Evolutionary conservation across 2,329 filamentous ascomycete genomes (phyloP).

Genomic region (Sporothrix euskadiensis): DNA sequence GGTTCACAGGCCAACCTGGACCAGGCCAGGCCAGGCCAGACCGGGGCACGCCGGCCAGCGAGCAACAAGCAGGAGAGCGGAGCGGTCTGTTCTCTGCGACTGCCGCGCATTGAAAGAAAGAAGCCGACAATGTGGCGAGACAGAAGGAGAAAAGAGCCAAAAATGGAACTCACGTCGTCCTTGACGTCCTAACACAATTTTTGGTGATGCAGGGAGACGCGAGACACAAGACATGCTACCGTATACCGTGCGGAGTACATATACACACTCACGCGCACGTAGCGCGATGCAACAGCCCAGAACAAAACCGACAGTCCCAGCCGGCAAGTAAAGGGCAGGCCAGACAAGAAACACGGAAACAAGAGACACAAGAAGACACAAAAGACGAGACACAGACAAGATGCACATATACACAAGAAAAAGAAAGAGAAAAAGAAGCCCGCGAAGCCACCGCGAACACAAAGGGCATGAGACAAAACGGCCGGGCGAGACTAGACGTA

Average conservation of each 20-base stretch:
- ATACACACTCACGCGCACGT: not conserved
- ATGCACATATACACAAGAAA: not conserved
- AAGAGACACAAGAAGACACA: not conserved
- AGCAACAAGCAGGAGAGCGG: not conserved
- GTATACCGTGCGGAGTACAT: too few relatives aligned
- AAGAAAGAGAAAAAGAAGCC: not conserved
- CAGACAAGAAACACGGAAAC: slow-evolving; percentile 7
- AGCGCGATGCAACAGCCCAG: not conserved
- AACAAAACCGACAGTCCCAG: not conserved
- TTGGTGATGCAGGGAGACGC: slow-evolving; percentile 11
- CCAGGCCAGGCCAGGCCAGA: not conserved
- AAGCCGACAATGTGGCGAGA: not conserved
- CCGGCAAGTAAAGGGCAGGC: not conserved
- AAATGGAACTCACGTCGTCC: not conserved
- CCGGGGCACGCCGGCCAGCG: not conserved
- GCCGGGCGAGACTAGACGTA: slow-evolving; percentile 19
- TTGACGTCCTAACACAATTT: not conserved
- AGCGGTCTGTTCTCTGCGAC: slow-evolving; percentile 7
- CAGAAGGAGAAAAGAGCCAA: not conserved
- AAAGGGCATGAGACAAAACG: slow-evolving; percentile 25
- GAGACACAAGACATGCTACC: not conserved
- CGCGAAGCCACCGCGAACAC: slow-evolving; percentile 16
- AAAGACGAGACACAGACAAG: not conserved
- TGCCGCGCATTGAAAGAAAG: slow-evolving; percentile 11
- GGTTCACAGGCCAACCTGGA: not conserved